Percentiles rank a stretch among this genome's conserved stretches.
Evolutionary conservation across 2,329 filamentous ascomycete genomes (phyloP).

Genomic region (Magnaporthales sp.): DNA sequence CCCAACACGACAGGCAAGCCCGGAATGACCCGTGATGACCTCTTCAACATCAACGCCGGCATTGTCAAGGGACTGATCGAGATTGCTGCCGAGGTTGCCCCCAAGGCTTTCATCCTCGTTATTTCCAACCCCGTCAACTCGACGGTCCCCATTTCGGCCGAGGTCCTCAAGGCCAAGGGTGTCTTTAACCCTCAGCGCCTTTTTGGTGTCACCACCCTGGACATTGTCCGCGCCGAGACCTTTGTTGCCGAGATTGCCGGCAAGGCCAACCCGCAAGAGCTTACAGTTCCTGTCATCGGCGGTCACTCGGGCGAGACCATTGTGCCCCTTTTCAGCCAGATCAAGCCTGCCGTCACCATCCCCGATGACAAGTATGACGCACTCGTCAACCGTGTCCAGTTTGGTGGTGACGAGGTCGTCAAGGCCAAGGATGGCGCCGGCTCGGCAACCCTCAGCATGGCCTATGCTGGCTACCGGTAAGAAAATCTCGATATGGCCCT

Average conservation of each 20-base stretch:
- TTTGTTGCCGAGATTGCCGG: conserved; percentile 94
- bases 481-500: no score
- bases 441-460: conserved; percentile 97
- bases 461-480: conserved; percentile 69
- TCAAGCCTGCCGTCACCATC: conserved; percentile 48
- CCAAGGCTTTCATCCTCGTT: conserved; percentile 91
- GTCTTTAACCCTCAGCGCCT: conserved; percentile 99
- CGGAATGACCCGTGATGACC: conserved; percentile 98
- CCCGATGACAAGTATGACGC: conserved; percentile 64
- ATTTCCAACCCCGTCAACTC: conserved; percentile 99
- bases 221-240: conserved; percentile 93
- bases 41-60: conserved; percentile 99
- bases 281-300: conserved; percentile 93
- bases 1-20: conserved; percentile 68
- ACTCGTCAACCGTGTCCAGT: conserved; percentile 92
- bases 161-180: conserved; percentile 89
- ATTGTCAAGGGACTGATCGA: conserved; percentile 98
- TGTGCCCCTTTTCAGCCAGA: conserved; percentile 94
- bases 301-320: conserved; percentile 98
- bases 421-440: conserved; percentile 98
- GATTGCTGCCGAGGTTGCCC: conserved; percentile 79
- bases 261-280: conserved; percentile 72
- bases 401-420: conserved; percentile 98
- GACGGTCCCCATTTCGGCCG: conserved; percentile 93
- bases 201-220: conserved; percentile 98